A percentile compares a stretch with the other conserved stretches of the same genome.
Evolutionary conservation across 1,284 basidiomycete genomes (phyloP).

Genomic region (Puccinia novopanici): DNA sequence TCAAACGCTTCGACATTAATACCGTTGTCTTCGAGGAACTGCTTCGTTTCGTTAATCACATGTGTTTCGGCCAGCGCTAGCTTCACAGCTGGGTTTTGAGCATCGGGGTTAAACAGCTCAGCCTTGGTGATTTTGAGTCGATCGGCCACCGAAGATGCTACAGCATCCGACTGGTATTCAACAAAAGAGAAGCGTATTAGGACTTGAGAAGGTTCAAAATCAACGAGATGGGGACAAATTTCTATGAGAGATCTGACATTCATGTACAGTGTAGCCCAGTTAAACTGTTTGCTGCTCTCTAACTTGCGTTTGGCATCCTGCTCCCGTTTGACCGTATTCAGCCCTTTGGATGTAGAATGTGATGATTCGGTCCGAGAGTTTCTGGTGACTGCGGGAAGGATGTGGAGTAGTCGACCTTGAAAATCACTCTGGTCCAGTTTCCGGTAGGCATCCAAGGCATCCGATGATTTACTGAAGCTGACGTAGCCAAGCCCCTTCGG

Average conservation of each 20-base stretch:
- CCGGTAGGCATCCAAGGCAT: constrained; percentile 75
- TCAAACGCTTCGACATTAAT: constrained; percentile 21
- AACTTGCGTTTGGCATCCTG: constrained; percentile 70
- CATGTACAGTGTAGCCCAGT: constrained; percentile 96
- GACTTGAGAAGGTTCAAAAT: background rate
- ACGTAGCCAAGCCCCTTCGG: constrained; percentile 83
- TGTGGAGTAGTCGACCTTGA: constrained; percentile 87
- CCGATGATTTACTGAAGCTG: constrained; percentile 68
- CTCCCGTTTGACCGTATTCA: constrained; percentile 63
- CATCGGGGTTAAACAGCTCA: constrained; percentile 71
- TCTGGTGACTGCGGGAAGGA: constrained; percentile 78
- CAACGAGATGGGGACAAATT: constrained; percentile 24
- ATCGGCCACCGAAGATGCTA: constrained; percentile 77
- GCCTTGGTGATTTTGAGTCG: constrained; percentile 80
- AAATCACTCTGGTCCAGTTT: constrained; percentile 81
- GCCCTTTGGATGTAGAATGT: background rate
- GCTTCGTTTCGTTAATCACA: constrained; percentile 90
- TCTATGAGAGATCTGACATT: constrained; percentile 70
- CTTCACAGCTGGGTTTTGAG: constrained; percentile 70
- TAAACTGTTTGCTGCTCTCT: constrained; percentile 78
- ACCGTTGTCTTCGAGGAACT: constrained; percentile 72
- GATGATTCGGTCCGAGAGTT: constrained; percentile 60
- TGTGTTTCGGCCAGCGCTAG: constrained; percentile 94
- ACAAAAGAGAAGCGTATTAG: background rate
- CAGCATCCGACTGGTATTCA: constrained; percentile 74